Base-by-base conservation (phyloP, 2,329 filamentous ascomycete genomes). In the Phoma sp. region DNA sequence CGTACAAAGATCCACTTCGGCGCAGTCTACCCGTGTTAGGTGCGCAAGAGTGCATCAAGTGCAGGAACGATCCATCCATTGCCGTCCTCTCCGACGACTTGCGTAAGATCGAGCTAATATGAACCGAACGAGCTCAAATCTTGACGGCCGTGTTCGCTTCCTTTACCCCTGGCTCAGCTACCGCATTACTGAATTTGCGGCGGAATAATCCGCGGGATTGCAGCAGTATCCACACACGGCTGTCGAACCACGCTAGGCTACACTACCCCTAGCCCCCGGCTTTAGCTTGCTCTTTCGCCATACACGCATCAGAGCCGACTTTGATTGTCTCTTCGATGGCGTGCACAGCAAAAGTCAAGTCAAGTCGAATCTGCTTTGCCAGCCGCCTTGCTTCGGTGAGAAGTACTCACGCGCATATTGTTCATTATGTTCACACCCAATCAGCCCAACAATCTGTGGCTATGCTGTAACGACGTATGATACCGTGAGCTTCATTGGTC, bases 231-330 rank as follows among this genome's bases (percentile, higher is more conserved):
- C 43, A 52, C 52, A 38, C 41, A 27, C 25, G 41, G 42, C 33
- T 51, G 22, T 9, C 32, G 33, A 38, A 40, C 22, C 29, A 36
- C 42, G 29, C 43, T 32, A 52, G 29, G 24, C 40, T 53, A 32
- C 37, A 44, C 36, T 23, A 9, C 22, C 25, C 30, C 41, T 35
- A 44, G 39, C 33, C 39, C 43, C 43, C 47, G 49, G 51, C 54
- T 40, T 62, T 65, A 33, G 61, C 61, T 47, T 53, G 55, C 22
- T 43, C 59, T 40, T 51, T 56, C 25, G 55, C 59, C 33, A 64
- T 58, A 23, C 50, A 33, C 10, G 32, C 32, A 33, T 11, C 32
- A 33, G 32, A 33, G 13, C 32, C 10, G 7, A 42, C 8, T 11
- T 43, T 55, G 22, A 32, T 51, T 24, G 42, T 47, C 44, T 56